Conservation (phyloP, 257 asterid genomes). For the Asclepias syriaca region DNA sequence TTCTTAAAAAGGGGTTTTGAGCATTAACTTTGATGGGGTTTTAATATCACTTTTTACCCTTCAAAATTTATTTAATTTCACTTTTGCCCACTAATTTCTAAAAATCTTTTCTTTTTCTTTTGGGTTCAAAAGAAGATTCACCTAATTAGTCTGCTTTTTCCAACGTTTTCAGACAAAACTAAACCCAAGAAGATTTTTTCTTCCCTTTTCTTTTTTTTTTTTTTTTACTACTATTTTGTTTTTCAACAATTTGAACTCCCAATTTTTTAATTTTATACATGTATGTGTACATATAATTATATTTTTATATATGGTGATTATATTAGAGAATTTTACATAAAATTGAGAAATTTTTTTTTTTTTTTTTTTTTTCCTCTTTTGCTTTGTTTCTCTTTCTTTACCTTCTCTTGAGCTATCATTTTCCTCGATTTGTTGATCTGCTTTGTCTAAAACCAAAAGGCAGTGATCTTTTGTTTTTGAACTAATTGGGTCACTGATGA, state of each 20-base stretch:
- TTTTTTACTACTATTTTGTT: neutral
- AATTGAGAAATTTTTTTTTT: neutral
- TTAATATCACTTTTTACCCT: neutral
- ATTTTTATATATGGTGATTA: neutral
- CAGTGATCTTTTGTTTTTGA: slow-evolving; percentile 44
- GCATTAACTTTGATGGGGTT: neutral
- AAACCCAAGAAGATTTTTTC: neutral
- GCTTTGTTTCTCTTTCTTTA: slow-evolving; percentile 31
- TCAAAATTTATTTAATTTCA: neutral
- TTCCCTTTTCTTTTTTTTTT: neutral
- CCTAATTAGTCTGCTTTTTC: neutral
- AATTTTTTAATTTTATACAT: neutral
- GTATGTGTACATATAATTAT: neutral
- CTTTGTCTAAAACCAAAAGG: slow-evolving; percentile 37
- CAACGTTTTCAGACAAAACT: neutral
- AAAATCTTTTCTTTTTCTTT: no score
- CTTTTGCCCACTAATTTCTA: neutral
- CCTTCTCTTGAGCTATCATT: slow-evolving; percentile 53
- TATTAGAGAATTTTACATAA: slow-evolving; percentile 1
- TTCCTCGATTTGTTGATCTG: slow-evolving; percentile 88
- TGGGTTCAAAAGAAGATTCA: neutral
- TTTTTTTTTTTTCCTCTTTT: slow-evolving; percentile 17
- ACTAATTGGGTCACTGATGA: slow-evolving; percentile 37
- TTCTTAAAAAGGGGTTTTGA: neutral
- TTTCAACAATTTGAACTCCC: neutral